Percentiles rank a stretch among this genome's conserved stretches.
These are phyloP conservation scores for Magnolia officinalis DNA, from an alignment of 164 flowering plant species.

Conservation along the genomic window DNA sequence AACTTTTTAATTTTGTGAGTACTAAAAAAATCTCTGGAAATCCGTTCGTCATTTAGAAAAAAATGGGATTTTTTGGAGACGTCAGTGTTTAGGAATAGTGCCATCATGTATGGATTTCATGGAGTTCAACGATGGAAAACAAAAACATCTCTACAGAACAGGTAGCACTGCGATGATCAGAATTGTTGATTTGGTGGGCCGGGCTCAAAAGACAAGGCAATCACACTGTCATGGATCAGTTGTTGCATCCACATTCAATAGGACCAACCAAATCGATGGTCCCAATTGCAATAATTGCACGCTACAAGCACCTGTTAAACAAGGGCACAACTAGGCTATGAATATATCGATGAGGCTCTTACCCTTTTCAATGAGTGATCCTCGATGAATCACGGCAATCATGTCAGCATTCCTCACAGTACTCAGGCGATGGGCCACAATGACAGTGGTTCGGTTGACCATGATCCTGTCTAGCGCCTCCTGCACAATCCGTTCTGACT, in stretches of 20 bases:
- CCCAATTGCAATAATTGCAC: neutral
- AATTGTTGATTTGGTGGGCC: no score
- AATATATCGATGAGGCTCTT: neutral
- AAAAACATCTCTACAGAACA: no score
- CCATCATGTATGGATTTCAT: no score
- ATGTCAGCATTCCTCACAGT: conserved; percentile 46
- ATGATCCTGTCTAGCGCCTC: conserved; percentile 47
- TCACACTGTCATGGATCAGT: neutral
- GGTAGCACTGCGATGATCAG: no score
- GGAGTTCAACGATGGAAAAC: no score
- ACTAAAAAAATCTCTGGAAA: neutral
- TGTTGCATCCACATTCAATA: neutral
- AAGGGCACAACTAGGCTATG: neutral
- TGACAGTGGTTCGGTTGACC: conserved; percentile 41
- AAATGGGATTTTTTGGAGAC: no score
- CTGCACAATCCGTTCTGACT: conserved; percentile 46
- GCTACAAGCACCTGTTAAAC: neutral
- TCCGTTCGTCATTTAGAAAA: neutral
- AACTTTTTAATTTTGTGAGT: neutral
- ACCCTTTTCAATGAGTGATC: conserved; percentile 50
- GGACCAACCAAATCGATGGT: neutral
- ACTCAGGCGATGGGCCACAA: conserved; percentile 53
- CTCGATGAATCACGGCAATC: conserved; percentile 43
- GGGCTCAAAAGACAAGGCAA: no score
- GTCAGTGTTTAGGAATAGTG: no score